Percentiles rank a stretch among this genome's conserved stretches.
These are phyloP conservation scores for Xylaria venustula DNA, from an alignment of 495 filamentous ascomycete species.

Conservation along the genomic window DNA sequence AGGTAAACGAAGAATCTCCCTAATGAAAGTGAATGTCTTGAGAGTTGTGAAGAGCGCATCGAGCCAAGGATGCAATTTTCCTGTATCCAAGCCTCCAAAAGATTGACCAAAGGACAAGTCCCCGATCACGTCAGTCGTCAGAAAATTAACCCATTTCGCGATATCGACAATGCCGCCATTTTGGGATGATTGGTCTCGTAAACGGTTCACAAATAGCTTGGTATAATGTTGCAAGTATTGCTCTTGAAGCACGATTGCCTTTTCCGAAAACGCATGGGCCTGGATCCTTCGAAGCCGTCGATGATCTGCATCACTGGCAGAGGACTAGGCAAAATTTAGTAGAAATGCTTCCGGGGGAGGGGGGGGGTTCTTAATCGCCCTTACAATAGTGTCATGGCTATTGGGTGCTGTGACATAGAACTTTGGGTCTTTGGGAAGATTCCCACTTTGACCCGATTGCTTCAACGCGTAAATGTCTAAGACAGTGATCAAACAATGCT, in stretches of 20 bases:
- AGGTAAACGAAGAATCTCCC: neutral
- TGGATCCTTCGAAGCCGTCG: slow-evolving; percentile 4
- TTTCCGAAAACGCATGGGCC: slow-evolving; percentile 2
- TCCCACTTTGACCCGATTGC: neutral
- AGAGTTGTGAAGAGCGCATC: slow-evolving; percentile 18
- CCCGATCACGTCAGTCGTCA: slow-evolving; percentile 59
- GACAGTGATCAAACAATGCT: neutral
- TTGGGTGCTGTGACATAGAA: neutral
- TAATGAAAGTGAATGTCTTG: slow-evolving; percentile 12
- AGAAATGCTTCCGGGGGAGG: neutral
- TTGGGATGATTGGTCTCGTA: neutral
- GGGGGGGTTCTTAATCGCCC: neutral
- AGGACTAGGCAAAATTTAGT: neutral
- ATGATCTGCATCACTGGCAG: neutral
- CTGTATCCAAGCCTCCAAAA: slow-evolving; percentile 45
- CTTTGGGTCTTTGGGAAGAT: slow-evolving; percentile 1
- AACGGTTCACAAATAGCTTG: slow-evolving; percentile 27
- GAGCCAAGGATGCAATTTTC: slow-evolving; percentile 30
- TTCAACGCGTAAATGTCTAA: neutral
- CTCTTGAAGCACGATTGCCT: slow-evolving; percentile 24
- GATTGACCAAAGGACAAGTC: slow-evolving; percentile 56
- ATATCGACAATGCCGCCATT: slow-evolving; percentile 26
- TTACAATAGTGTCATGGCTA: neutral
- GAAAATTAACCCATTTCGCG: slow-evolving; percentile 52
- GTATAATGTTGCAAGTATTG: slow-evolving; percentile 18